A percentile compares a stretch with the other conserved stretches of the same genome.
Evolutionary conservation across 1,284 basidiomycete genomes (phyloP).

Genomic region (Inonotus hispidus): DNA sequence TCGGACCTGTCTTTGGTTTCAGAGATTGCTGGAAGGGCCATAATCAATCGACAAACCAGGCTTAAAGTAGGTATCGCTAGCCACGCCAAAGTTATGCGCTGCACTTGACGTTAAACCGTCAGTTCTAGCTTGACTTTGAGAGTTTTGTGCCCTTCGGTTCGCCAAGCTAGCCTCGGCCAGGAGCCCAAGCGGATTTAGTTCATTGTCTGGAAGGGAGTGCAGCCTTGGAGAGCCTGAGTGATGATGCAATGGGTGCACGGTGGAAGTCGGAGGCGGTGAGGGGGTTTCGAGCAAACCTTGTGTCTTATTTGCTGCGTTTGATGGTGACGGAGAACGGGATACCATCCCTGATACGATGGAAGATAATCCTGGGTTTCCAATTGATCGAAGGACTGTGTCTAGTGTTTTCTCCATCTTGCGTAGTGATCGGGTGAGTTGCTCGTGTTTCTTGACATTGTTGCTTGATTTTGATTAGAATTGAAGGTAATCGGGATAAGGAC

Average conservation of each 20-base stretch:
- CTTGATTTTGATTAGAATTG: conserved; percentile 25
- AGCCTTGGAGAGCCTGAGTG: conserved; percentile 64
- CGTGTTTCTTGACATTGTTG: conserved; percentile 66
- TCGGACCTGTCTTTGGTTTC: conserved; percentile 51
- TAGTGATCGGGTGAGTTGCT: conserved; percentile 81
- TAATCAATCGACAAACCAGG: conserved; percentile 54
- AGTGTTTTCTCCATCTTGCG: conserved; percentile 91
- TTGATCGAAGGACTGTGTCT: conserved; percentile 79
- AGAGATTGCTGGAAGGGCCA: conserved; percentile 12
- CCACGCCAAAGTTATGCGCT: conserved; percentile 66
- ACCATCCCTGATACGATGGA: conserved; percentile 68
- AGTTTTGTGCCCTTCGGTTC: conserved; percentile 55
- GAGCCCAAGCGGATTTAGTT: conserved; percentile 84
- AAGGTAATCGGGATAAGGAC: neutral
- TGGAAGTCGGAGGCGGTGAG: conserved; percentile 42
- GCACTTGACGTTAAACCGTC: conserved; percentile 12
- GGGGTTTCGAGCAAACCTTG: conserved; percentile 58
- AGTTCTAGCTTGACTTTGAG: conserved; percentile 19
- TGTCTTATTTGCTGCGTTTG: conserved; percentile 43
- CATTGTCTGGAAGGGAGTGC: conserved; percentile 86
- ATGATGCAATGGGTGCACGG: conserved; percentile 20
- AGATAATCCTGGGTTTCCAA: conserved; percentile 65
- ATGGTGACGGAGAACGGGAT: conserved; percentile 75
- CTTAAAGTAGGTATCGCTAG: conserved; percentile 90
- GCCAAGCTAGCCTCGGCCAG: conserved; percentile 89